These are phyloP conservation scores for Debaryomyces sp. DNA, from an alignment of 1,139 yeast species.

Conservation along the genomic window DNA sequence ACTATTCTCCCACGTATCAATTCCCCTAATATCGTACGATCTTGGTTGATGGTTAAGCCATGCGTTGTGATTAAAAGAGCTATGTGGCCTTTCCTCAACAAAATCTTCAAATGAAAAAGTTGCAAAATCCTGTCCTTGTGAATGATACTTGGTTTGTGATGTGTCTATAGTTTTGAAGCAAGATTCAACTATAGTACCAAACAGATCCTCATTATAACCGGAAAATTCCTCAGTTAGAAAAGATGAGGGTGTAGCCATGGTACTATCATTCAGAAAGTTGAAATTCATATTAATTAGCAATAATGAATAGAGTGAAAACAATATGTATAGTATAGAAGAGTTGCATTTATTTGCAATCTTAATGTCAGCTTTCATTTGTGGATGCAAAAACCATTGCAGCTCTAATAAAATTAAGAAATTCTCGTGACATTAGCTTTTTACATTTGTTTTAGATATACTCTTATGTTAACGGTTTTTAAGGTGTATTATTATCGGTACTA, in stretches of 20 bases:
- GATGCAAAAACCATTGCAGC: conserved; percentile 6
- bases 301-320: neutral
- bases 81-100: neutral
- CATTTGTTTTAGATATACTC: neutral
- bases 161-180: conserved; percentile 6
- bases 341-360: neutral
- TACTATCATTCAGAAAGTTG: conserved; percentile 6
- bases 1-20: neutral
- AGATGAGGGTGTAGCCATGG: conserved; percentile 6
- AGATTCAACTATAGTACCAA: conserved; percentile 6
- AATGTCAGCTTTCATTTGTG: neutral
- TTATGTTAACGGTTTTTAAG: neutral
- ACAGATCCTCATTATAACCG: conserved; percentile 4
- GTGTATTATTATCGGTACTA: too few relatives aligned
- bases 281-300: conserved; percentile 6
- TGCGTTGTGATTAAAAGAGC: neutral
- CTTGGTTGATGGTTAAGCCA: conserved; percentile 2
- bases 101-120: neutral
- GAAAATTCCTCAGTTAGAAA: conserved; percentile 3
- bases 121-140: conserved; percentile 1
- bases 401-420: neutral
- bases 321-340: neutral
- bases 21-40: neutral
- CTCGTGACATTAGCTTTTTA: conserved; percentile 1
- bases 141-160: neutral